Evolutionary conservation across 2,329 filamentous ascomycete species (phyloP).

Genomic region (Sphaerulina vaccinii): DNA sequence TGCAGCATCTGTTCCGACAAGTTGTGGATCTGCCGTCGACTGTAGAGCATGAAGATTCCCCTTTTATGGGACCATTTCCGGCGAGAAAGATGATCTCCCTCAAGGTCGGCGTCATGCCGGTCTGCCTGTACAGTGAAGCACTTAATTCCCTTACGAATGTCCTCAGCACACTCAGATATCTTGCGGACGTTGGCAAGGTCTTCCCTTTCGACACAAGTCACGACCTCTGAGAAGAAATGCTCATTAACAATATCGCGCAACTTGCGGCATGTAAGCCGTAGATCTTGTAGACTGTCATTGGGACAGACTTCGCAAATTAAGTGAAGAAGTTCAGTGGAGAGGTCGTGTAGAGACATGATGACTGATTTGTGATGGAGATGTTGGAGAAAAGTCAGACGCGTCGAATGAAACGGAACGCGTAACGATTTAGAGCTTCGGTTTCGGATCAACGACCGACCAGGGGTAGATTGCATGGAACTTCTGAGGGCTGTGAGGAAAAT

Average conservation of each 20-base stretch:
- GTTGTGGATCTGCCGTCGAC: too few species aligned
- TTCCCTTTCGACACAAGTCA: neutral
- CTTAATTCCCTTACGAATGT: neutral
- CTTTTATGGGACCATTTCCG: neutral
- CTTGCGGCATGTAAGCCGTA: conserved; percentile 5
- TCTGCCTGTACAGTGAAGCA: conserved; percentile 2
- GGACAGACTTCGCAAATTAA: conserved; percentile 6
- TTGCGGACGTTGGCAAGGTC: neutral
- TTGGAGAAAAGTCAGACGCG: too few species aligned
- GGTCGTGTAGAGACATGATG: conserved; percentile 1
- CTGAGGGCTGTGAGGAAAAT: too few species aligned
- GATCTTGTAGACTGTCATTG: neutral
- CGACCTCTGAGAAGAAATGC: neutral
- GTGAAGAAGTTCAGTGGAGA: conserved; percentile 4
- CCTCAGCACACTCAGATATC: neutral
- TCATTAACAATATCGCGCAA: neutral
- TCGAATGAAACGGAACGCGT: too few species aligned
- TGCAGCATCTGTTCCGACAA: too few species aligned
- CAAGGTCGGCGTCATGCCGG: neutral
- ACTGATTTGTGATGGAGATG: too few species aligned
- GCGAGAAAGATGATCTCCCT: neutral
- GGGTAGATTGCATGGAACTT: too few species aligned
- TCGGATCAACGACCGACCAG: too few species aligned
- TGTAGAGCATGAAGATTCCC: neutral
- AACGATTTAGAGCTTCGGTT: too few species aligned